Evolutionary conservation across 2,329 filamentous ascomycete genomes (phyloP).

Genomic region (Cladophialophora psammophila): DNA sequence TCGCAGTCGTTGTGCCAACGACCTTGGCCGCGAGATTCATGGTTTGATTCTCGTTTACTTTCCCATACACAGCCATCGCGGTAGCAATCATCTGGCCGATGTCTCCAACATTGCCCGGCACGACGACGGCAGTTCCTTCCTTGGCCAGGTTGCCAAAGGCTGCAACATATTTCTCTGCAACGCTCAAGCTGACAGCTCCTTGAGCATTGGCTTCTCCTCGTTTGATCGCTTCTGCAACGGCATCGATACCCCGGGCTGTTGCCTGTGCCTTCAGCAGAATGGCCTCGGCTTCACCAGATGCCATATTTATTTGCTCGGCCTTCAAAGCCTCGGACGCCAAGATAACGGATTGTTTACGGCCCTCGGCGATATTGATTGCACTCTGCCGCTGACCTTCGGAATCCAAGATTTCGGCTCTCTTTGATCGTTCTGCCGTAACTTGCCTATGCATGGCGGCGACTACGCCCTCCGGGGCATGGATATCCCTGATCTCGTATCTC

Average conservation of each 20-base stretch:
- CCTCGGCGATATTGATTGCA: constrained; percentile 98
- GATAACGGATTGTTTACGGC: constrained; percentile 95
- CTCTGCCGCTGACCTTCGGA: constrained; percentile 96
- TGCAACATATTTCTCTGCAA: constrained; percentile 98
- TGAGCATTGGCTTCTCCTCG: constrained; percentile 78
- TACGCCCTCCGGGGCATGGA: constrained; percentile 91
- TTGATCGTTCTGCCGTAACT: constrained; percentile 95
- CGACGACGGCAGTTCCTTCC: constrained; percentile 93
- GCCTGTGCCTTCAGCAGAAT: constrained; percentile 85
- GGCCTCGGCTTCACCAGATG: constrained; percentile 90
- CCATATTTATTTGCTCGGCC: constrained; percentile 91
- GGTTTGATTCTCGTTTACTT: constrained; percentile 82
- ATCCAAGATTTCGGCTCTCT: constrained; percentile 96
- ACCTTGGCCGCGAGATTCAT: constrained; percentile 59
- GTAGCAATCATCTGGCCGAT: constrained; percentile 97
- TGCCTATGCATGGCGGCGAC: constrained; percentile 98
- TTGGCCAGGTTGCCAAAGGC: constrained; percentile 92
- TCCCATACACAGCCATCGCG: constrained; percentile 93
- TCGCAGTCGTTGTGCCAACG: constrained; percentile 43
- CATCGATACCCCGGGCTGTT: constrained; percentile 86
- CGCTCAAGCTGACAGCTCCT: constrained; percentile 81
- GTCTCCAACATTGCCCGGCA: constrained; percentile 96
- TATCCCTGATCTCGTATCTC: constrained; percentile 97
- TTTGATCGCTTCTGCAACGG: constrained; percentile 77
- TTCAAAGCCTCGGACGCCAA: constrained; percentile 90